Percentiles rank a stretch among this genome's conserved stretches.
phyloP scores from a whole-genome alignment of 1,284 basidiomycete genomes.

The Flammula alnicola region DNA sequence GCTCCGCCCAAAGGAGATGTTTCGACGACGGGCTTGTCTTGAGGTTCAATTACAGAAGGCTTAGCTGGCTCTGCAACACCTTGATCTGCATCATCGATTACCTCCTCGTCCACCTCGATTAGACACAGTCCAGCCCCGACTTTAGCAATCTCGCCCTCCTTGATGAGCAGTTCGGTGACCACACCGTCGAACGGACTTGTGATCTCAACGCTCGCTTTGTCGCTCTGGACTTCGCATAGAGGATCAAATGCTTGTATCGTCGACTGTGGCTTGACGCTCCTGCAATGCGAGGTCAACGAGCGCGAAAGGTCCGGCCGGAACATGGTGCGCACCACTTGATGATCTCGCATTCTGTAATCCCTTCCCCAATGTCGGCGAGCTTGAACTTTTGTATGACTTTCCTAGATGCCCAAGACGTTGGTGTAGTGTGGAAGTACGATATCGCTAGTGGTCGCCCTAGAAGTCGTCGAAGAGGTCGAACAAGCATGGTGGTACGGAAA shows the following conservation, averaged over 20 bases:
- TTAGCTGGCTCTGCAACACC: constrained; percentile 10
- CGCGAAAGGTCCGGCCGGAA: constrained; percentile 28
- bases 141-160: constrained; percentile 86
- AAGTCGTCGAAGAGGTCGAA: constrained; percentile 34
- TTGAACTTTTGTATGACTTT: constrained; percentile 76
- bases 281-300: constrained; percentile 14
- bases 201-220: constrained; percentile 95
- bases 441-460: constrained; percentile 42
- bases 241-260: constrained; percentile 81
- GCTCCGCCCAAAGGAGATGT: constrained; percentile 13
- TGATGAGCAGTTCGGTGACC: constrained; percentile 74
- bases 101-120: constrained; percentile 79
- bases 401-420: constrained; percentile 38
- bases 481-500: constrained; percentile 31
- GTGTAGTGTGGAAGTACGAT: constrained; percentile 52
- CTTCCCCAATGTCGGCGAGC: constrained; percentile 96
- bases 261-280: constrained; percentile 56
- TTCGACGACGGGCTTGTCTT: constrained; percentile 1
- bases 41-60: background rate
- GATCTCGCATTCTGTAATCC: constrained; percentile 88
- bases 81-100: constrained; percentile 13
- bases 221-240: constrained; percentile 92
- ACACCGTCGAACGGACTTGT: constrained; percentile 88
- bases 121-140: constrained; percentile 85
- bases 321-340: constrained; percentile 75